Conservation (phyloP, 2,329 filamentous ascomycete genomes). For the Thelonectria olida region DNA sequence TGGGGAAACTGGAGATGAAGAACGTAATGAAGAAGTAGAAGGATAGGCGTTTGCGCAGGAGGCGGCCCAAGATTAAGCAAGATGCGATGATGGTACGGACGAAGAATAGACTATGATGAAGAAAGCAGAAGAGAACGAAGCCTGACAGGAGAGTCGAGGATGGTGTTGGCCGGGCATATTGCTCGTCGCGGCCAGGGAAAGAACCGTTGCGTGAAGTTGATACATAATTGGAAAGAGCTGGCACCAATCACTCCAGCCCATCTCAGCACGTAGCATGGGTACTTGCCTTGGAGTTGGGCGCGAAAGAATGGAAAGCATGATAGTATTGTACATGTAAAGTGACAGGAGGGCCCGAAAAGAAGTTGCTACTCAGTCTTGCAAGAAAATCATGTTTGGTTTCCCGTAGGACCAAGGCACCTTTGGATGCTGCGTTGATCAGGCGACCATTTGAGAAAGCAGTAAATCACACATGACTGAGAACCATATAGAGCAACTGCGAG, state of each 20-base stretch:
- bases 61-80: conserved; percentile 9
- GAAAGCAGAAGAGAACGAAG: neutral
- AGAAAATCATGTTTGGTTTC: neutral
- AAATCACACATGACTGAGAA: neutral
- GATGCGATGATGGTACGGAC: neutral
- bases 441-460: neutral
- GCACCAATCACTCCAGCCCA: neutral
- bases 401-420: neutral
- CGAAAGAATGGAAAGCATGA: neutral
- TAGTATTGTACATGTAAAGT: neutral
- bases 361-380: neutral
- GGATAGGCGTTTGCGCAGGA: neutral
- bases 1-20: neutral
- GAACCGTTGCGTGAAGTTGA: neutral
- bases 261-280: neutral
- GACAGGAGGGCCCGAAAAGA: neutral
- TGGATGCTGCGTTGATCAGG: neutral
- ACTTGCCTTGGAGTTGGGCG: neutral
- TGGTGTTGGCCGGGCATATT: neutral
- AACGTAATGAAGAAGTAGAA: neutral
- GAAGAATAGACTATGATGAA: conserved; percentile 12
- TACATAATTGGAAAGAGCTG: neutral
- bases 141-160: neutral
- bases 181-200: neutral
- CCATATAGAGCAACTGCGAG: neutral